A percentile compares a stretch with the other conserved stretches of the same genome.
These are phyloP conservation scores for Yarrowia keelungensis DNA, from an alignment of 805 yeast species.

Conservation along the genomic window DNA sequence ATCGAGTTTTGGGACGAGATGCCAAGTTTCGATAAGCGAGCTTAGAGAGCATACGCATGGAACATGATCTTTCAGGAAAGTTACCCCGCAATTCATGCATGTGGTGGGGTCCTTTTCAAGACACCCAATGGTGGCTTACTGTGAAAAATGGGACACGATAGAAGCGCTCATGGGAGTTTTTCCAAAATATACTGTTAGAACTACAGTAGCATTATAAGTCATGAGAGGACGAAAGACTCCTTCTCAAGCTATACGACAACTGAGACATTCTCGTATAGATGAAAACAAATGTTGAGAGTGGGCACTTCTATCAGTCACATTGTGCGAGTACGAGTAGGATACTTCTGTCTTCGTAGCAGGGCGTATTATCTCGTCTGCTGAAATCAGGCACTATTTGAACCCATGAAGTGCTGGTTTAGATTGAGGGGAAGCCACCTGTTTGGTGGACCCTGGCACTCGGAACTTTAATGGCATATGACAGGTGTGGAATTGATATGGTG, in stretches of 20 bases:
- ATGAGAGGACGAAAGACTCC: no score
- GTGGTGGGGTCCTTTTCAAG: constrained; percentile 13
- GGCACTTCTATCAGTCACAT: no score
- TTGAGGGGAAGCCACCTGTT: neutral
- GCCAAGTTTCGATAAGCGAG: constrained; percentile 21
- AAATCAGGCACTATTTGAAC: no score
- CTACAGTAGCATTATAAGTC: no score
- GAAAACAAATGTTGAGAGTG: neutral
- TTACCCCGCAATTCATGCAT: constrained; percentile 36
- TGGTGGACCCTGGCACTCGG: constrained; percentile 15
- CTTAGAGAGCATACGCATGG: constrained; percentile 15
- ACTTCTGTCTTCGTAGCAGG: no score
- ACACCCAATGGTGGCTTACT: neutral
- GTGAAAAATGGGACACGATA: no score
- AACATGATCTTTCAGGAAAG: constrained; percentile 16
- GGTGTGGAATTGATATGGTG: neutral
- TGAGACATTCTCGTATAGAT: neutral
- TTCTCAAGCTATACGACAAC: neutral
- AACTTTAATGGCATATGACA: constrained; percentile 1
- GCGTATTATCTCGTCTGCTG: no score
- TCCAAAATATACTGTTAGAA: no score
- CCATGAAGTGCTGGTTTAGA: neutral
- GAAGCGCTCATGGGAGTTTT: neutral
- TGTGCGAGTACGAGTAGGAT: no score
- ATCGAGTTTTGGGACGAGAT: neutral